These are phyloP conservation scores for Torrubiella hemipterigena DNA, from an alignment of 2,329 filamentous ascomycete species.

Conservation along the genomic window DNA sequence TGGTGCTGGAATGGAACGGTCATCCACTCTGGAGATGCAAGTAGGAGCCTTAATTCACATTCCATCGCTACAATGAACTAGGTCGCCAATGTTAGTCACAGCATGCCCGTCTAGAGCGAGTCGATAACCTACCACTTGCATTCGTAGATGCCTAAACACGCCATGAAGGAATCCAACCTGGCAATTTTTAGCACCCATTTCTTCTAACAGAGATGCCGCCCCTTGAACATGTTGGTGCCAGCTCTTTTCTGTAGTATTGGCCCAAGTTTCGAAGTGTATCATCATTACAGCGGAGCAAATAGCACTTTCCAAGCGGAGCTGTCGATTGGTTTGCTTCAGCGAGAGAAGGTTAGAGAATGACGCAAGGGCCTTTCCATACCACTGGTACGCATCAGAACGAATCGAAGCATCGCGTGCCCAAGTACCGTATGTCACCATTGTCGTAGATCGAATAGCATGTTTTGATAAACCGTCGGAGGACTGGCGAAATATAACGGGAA, in stretches of 20 bases:
- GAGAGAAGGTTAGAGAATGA: slow-evolving; percentile 2
- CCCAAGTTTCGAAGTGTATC: slow-evolving; percentile 8
- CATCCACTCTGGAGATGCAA: slow-evolving; percentile 31
- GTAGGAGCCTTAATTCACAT: slow-evolving; percentile 11
- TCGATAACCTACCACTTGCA: slow-evolving; percentile 7
- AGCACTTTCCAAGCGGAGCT: slow-evolving; percentile 1
- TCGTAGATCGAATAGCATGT: slow-evolving; percentile 6
- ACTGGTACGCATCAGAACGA: slow-evolving; percentile 6
- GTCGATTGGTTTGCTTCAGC: not conserved
- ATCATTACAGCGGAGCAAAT: slow-evolving; percentile 9
- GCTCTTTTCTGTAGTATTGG: slow-evolving; percentile 5
- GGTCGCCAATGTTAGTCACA: not conserved
- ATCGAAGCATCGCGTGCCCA: slow-evolving; percentile 1
- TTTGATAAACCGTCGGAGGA: not conserved
- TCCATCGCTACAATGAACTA: slow-evolving; percentile 8
- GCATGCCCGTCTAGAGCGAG: not conserved
- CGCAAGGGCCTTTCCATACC: slow-evolving; percentile 7
- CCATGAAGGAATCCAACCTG: slow-evolving; percentile 7
- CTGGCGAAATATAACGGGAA: slow-evolving; percentile 4
- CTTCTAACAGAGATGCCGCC: slow-evolving; percentile 6
- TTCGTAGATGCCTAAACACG: slow-evolving; percentile 7
- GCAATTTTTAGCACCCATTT: slow-evolving; percentile 5
- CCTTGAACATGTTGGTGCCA: slow-evolving; percentile 7
- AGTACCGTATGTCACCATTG: slow-evolving; percentile 7
- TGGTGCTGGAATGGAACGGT: slow-evolving; percentile 31